Conservation (phyloP, 2,329 filamentous ascomycete species). For the Fusarium verrucosum region DNA sequence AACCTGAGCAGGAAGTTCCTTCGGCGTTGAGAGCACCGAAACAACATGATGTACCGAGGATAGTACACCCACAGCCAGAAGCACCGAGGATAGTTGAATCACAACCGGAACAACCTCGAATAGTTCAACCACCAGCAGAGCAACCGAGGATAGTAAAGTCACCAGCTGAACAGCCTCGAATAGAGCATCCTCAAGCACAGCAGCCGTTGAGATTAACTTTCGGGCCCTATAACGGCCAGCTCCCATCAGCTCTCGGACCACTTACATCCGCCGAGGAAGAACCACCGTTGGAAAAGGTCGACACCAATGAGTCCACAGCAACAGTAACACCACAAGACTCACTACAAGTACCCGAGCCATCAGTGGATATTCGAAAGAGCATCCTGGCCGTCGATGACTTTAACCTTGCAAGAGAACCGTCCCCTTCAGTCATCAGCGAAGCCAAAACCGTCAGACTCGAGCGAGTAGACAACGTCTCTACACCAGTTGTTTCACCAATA, state of each 20-base stretch:
- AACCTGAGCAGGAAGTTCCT: constrained; percentile 1
- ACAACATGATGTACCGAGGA: not conserved
- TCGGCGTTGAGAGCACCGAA: not conserved
- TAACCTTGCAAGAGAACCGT: constrained; percentile 15
- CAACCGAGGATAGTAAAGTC: not conserved
- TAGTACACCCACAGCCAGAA: not conserved
- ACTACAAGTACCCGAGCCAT: not conserved
- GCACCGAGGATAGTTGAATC: not conserved
- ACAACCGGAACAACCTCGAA: not conserved
- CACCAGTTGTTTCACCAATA: constrained; percentile 22
- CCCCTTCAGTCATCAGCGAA: constrained; percentile 31
- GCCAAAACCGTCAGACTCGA: constrained; percentile 35
- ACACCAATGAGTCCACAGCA: not conserved
- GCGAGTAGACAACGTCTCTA: constrained; percentile 31
- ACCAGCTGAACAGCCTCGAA: not conserved
- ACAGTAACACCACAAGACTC: not conserved
- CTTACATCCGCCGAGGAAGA: constrained; percentile 34
- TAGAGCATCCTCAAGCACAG: constrained; percentile 13
- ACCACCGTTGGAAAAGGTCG: not conserved
- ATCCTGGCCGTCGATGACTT: constrained; percentile 17
- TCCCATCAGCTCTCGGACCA: constrained; percentile 18
- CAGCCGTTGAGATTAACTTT: constrained; percentile 28
- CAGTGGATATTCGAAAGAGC: constrained; percentile 18
- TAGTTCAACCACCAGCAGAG: not conserved
- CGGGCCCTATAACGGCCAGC: constrained; percentile 14